Evolutionary conservation across 2,329 filamentous ascomycete genomes (phyloP), one percentile per base, ranked within the genome.

Genomic region (Sarocladium strictum): DNA sequence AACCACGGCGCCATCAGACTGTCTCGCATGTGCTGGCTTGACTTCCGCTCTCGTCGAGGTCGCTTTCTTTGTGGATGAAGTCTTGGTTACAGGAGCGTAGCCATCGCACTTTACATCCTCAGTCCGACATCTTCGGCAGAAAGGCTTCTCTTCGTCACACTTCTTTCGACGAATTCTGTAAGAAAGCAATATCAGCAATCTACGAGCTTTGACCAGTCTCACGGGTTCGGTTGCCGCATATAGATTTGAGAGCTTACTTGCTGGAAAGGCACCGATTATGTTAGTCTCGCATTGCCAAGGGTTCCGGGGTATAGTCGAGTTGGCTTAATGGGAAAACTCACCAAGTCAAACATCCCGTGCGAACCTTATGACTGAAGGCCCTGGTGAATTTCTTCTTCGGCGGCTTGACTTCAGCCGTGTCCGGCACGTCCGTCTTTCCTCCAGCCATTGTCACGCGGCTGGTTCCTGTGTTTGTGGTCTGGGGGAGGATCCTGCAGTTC

Each of bases 81-180:
- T 10, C 15, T 10, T 38, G 35, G 9, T n/a, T 6, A n/a, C 5
- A n/a, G 35, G 35, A 38, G 53, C 51, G 56, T 63, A 63, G 2
- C 62, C 62, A 11, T 63, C 62, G 17, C 62, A 63, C 26, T 58
- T 58, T 33, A 61, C 57, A 1, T 57, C 53, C 2, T 53, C 45
- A 3, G 56, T 56, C 3, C 51, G 50, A 52, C 62, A 63, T 12
- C 62, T 57, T 3, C 49, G 58, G 26, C 62, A 63, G 0, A 55
- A 56, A 6, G 61, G 62, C 15, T 63, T 65, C 19, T 58, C 56
- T 38, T 66, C 64, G 43, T 66, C 64, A 40, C 64, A 66, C 27
- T 63, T 63, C 24, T 61, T 38, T 24, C 61, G 61, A 6, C 62
- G 58, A 23, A 59, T 56, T 53, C 61, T 63, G 3, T 27, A 26